These are phyloP conservation scores for Aschersonia sp. DNA, from an alignment of 2,329 filamentous ascomycete species.

Conservation along the genomic window DNA sequence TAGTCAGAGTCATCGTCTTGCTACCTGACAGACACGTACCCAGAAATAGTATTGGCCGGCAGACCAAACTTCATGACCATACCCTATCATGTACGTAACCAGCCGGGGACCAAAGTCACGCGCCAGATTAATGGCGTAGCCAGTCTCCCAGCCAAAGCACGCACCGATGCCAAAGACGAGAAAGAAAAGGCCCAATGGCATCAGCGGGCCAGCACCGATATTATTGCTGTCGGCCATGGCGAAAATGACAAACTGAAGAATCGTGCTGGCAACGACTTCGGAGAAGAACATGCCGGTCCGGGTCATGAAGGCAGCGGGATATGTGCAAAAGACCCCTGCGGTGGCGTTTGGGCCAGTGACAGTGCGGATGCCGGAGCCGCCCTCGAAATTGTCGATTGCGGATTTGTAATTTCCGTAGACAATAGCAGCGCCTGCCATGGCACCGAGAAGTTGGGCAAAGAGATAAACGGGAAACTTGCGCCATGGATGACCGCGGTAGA, in stretches of 20 bases:
- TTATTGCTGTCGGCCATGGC: constrained; percentile 46
- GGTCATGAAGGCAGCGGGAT: constrained; percentile 52
- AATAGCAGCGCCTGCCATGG: constrained; percentile 44
- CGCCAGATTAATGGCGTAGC: constrained; percentile 61
- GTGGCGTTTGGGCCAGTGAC: constrained; percentile 44
- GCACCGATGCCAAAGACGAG: constrained; percentile 60
- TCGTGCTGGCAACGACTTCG: constrained; percentile 51
- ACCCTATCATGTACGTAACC: constrained; percentile 52
- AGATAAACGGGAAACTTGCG: constrained; percentile 55
- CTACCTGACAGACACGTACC: constrained; percentile 25
- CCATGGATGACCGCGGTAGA: constrained; percentile 56
- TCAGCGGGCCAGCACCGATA: constrained; percentile 37
- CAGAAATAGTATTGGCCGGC: constrained; percentile 60
- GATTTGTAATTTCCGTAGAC: constrained; percentile 50
- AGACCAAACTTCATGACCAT: constrained; percentile 51
- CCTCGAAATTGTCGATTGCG: constrained; percentile 51
- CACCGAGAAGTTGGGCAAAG: constrained; percentile 50
- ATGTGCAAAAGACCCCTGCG: constrained; percentile 60
- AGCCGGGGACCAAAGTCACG: constrained; percentile 58
- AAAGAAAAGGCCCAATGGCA: constrained; percentile 53
- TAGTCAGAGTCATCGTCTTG: neutral
- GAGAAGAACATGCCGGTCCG: constrained; percentile 55
- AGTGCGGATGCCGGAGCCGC: constrained; percentile 43
- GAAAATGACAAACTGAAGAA: constrained; percentile 60
- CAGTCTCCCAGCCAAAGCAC: constrained; percentile 63